Conservation (phyloP, 495 filamentous ascomycete species). For the Achaetomiella virescens region DNA sequence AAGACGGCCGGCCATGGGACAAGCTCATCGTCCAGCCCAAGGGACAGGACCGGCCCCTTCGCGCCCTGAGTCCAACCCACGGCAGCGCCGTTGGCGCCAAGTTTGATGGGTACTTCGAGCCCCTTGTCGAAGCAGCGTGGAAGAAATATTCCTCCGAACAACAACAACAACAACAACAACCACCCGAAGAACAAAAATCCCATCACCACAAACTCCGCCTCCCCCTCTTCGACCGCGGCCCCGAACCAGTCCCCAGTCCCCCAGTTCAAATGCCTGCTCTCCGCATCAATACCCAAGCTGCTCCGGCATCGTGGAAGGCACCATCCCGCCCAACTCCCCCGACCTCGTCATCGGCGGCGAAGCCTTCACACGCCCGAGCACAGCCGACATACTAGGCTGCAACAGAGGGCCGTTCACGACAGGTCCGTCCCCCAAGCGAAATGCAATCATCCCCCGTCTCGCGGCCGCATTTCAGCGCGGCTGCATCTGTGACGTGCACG, state of each 20-base stretch:
- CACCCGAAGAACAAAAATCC: neutral
- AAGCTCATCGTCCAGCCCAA: constrained; percentile 52
- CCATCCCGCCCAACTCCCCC: constrained; percentile 11
- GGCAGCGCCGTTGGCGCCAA: constrained; percentile 50
- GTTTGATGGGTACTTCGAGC: constrained; percentile 60
- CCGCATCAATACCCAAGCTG: constrained; percentile 39
- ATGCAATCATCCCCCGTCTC: constrained; percentile 56
- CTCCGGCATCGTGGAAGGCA: constrained; percentile 21
- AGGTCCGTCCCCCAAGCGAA: constrained; percentile 47
- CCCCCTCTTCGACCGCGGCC: neutral
- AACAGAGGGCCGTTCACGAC: constrained; percentile 64
- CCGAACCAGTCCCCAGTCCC: neutral
- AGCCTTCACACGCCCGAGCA: constrained; percentile 51
- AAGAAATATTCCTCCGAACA: constrained; percentile 17
- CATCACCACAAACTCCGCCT: neutral
- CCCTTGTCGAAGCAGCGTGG: constrained; percentile 61
- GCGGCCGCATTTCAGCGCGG: constrained; percentile 65
- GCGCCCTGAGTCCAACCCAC: constrained; percentile 61
- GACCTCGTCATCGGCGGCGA: constrained; percentile 39
- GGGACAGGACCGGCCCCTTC: constrained; percentile 42
- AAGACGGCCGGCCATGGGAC: constrained; percentile 60
- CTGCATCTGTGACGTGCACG: constrained; percentile 45
- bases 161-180: constrained; percentile 2
- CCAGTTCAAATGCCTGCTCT: constrained; percentile 8
- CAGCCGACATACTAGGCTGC: constrained; percentile 65